phyloP scores from a whole-genome alignment of 2,329 filamentous ascomycete genomes.

The Aspergillus niger region DNA sequence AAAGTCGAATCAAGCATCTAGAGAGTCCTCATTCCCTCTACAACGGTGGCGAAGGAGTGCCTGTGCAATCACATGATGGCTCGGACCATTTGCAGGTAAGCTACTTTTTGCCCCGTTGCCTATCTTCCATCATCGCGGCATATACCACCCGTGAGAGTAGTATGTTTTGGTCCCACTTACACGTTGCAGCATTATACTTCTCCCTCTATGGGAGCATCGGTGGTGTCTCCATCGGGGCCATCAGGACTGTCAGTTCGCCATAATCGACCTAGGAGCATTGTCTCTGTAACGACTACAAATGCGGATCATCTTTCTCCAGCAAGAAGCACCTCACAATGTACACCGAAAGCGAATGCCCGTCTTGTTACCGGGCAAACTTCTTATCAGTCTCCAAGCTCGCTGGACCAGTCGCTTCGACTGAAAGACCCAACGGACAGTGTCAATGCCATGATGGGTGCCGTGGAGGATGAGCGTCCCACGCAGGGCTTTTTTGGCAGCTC shows the following conservation, averaged over 20 bases:
- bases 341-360: neutral
- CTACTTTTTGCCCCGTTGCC: neutral
- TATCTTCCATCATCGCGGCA: neutral
- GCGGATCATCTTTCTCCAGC: slow-evolving; percentile 6
- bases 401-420: neutral
- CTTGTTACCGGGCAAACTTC: neutral
- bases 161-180: neutral
- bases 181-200: slow-evolving; percentile 4
- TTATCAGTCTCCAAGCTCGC: neutral
- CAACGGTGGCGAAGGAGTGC: neutral
- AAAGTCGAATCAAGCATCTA: slow-evolving; percentile 30
- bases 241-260: neutral
- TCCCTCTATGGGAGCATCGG: neutral
- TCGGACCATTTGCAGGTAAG: slow-evolving; percentile 17
- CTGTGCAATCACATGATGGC: neutral
- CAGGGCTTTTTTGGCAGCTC: slow-evolving; percentile 53
- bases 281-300: neutral
- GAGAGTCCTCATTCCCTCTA: slow-evolving; percentile 16
- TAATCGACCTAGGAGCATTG: neutral
- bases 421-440: slow-evolving; percentile 32
- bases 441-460: slow-evolving; percentile 51
- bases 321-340: slow-evolving; percentile 2
- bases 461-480: slow-evolving; percentile 45
- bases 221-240: neutral
- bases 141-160: neutral